Conservation (phyloP, 2,329 filamentous ascomycete species). For the Aspergillus terreus region DNA sequence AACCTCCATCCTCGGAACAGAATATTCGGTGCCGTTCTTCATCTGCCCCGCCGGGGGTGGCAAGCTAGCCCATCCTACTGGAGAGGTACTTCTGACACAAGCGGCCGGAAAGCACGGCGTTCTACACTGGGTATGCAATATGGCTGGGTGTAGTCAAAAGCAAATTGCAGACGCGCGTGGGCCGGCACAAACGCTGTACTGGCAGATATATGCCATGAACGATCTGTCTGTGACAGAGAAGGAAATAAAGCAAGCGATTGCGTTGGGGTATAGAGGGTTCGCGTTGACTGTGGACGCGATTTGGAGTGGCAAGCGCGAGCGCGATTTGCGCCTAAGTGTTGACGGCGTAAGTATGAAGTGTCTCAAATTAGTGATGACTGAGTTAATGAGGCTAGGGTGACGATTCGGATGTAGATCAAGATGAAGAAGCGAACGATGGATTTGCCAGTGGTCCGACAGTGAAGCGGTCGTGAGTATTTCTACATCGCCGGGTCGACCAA, state of each 20-base stretch:
- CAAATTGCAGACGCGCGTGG: background rate
- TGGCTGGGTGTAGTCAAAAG: background rate
- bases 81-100: background rate
- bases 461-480: background rate
- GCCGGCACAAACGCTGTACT: background rate
- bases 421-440: too few relatives aligned
- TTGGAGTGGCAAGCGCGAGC: slow-evolving; percentile 3
- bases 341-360: background rate
- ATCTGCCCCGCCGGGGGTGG: slow-evolving; percentile 6
- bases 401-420: background rate
- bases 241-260: background rate
- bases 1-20: slow-evolving; percentile 1
- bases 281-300: slow-evolving; percentile 8
- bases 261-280: slow-evolving; percentile 4
- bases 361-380: background rate
- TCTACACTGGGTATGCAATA: slow-evolving; percentile 7
- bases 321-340: background rate
- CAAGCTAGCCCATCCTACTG: slow-evolving; percentile 2
- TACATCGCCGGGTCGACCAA: background rate
- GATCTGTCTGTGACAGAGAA: background rate
- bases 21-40: slow-evolving; percentile 1
- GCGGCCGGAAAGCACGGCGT: slow-evolving; percentile 1
- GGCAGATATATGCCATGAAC: slow-evolving; percentile 3
- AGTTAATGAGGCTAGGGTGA: background rate
- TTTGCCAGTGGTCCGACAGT: background rate